Evolutionary conservation across 345 rosid species (phyloP), one percentile per base, ranked within the genome.

Genomic region (Garcia nutans): DNA sequence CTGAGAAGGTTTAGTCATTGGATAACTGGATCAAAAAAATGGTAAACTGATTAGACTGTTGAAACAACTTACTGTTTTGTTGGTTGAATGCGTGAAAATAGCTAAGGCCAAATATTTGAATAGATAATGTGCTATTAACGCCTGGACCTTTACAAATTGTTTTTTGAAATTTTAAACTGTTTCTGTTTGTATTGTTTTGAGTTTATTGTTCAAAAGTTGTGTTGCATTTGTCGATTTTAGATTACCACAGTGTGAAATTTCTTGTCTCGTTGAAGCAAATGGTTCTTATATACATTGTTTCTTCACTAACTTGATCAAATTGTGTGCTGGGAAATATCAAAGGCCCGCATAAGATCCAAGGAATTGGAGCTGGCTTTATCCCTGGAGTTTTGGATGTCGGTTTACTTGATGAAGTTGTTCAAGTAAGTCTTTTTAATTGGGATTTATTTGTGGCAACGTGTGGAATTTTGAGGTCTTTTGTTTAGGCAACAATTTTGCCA

Each of bases 321-420:
- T 33, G 5, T 59, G n/a, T 41, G 13, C 28, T 44, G 52, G 13
- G 47, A 24, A 26, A 50, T 49, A 22, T 59, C 22, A 26, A 66
- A 94, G 97, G 98, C 52, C 97, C 97, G 26, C 98, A 93, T 85
- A 94, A 93, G 85, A 93, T 94, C 82, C 98, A 93, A 83, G 98
- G 97, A 77, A 91, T 94, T 64, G 97, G 98, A 67, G 98, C 97
- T 76, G 98, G 94, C 72, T 94, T 94, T 76, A 73, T 91, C 49
- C 98, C 98, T 28, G 83, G 93, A 74, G 97, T 94, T 78, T 85
- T 94, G 91, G 87, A 91, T 41, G 90, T 91, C 66, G 71, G 74
- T 81, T 65, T 89, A 23, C 80, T 93, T 8, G 96, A 94, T 83
- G 97, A 93, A 88, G 91, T 90, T 74, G 78, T 94, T 86, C 97